phyloP scores from a whole-genome alignment of 768 basidiomycete genomes.

The Tricholoma furcatifolium region DNA sequence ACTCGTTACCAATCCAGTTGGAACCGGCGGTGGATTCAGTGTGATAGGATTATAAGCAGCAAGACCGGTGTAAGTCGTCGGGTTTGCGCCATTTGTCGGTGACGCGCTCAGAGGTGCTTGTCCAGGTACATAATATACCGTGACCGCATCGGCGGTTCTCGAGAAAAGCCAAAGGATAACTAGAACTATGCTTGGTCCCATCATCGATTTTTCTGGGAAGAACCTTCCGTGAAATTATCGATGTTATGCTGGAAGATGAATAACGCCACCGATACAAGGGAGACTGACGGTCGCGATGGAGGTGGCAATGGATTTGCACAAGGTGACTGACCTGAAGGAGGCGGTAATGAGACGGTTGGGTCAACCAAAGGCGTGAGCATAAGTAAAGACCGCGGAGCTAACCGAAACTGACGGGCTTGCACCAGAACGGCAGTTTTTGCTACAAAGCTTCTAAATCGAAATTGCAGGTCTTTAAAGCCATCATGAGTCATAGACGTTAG shows the following conservation, averaged over 20 bases:
- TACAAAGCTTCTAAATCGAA: too few relatives aligned
- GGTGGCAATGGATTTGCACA: background rate
- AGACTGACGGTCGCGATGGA: background rate
- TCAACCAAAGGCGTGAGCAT: too few relatives aligned
- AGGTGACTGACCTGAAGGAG: background rate
- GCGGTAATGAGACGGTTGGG: background rate
- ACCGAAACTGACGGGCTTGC: too few relatives aligned
- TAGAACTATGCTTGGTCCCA: background rate
- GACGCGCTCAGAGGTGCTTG: constrained; percentile 24
- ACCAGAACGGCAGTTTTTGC: too few relatives aligned
- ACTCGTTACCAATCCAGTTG: constrained; percentile 38
- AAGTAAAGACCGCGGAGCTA: too few relatives aligned
- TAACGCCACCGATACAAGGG: background rate
- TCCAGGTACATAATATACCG: constrained; percentile 33
- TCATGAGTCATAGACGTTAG: too few relatives aligned
- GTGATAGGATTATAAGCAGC: constrained; percentile 50
- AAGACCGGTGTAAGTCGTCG: constrained; percentile 43
- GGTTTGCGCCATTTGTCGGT: constrained; percentile 26
- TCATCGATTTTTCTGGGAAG: background rate
- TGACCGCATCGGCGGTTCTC: constrained; percentile 18
- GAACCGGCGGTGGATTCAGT: constrained; percentile 50
- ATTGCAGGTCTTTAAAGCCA: too few relatives aligned
- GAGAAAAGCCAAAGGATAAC: background rate
- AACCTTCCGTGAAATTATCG: background rate
- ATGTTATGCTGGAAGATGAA: background rate